Evolutionary conservation across 495 filamentous ascomycete species (phyloP).

Genomic region (Lasiosphaeris hirsuta): DNA sequence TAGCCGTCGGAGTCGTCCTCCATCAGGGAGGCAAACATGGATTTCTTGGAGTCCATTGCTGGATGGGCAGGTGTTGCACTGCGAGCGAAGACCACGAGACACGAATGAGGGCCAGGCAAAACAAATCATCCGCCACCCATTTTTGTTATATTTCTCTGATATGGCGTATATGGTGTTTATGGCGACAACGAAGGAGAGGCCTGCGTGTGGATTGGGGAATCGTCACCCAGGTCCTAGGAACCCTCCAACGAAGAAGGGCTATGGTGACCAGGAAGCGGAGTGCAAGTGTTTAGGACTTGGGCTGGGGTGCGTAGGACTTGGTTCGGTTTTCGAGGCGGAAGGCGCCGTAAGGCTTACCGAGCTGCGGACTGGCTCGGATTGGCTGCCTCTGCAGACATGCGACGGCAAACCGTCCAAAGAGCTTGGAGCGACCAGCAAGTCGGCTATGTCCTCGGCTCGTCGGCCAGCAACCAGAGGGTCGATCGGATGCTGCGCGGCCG

Average conservation of each 20-base stretch:
- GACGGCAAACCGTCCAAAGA: background rate
- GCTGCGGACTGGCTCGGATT: slow-evolving; percentile 16
- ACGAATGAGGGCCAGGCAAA: slow-evolving; percentile 13
- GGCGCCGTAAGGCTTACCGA: slow-evolving; percentile 17
- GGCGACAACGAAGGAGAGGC: slow-evolving; percentile 7
- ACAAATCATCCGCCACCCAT: slow-evolving; percentile 33
- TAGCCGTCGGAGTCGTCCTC: slow-evolving; percentile 27
- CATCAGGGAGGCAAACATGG: slow-evolving; percentile 26
- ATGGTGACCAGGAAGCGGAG: slow-evolving; percentile 3
- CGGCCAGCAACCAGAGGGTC: too few species aligned
- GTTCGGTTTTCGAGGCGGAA: slow-evolving; percentile 6
- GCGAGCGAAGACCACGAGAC: slow-evolving; percentile 16
- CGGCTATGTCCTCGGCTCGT: background rate
- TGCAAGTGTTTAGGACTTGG: slow-evolving; percentile 14
- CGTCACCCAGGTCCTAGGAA: slow-evolving; percentile 26
- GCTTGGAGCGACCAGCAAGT: too few species aligned
- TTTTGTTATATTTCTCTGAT: slow-evolving; percentile 29
- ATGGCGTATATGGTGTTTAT: background rate
- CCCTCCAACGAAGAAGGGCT: slow-evolving; percentile 2
- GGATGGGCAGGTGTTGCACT: background rate
- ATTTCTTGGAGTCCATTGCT: slow-evolving; percentile 31
- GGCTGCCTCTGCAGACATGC: slow-evolving; percentile 21
- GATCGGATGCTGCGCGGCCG: background rate
- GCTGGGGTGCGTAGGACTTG: slow-evolving; percentile 12
- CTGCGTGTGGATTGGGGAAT: slow-evolving; percentile 15